phyloP scores from a whole-genome alignment of 1,139 yeast species.

The Blastobotrys ciferrii region DNA sequence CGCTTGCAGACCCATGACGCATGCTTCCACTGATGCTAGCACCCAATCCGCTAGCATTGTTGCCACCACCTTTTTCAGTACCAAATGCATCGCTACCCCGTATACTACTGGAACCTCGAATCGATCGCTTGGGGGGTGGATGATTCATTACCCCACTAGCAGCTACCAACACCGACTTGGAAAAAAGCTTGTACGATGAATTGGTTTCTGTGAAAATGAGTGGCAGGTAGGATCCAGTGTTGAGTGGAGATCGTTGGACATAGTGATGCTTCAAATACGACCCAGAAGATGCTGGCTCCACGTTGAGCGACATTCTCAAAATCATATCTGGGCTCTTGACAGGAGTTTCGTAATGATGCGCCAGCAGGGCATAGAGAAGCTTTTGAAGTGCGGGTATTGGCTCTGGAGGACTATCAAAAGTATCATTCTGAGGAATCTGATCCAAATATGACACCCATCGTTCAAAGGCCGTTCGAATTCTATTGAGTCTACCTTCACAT shows the following conservation, averaged over 20 bases:
- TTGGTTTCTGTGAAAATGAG: slow-evolving; percentile 55
- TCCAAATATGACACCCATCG: slow-evolving; percentile 75
- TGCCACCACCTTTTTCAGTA: neutral
- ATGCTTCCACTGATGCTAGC: slow-evolving; percentile 2
- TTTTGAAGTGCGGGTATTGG: slow-evolving; percentile 36
- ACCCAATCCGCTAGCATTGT: neutral
- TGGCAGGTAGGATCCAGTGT: slow-evolving; percentile 60
- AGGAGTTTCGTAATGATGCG: slow-evolving; percentile 30
- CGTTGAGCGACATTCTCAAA: slow-evolving; percentile 43
- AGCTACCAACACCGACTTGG: slow-evolving; percentile 46
- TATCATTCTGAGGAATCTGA: slow-evolving; percentile 42
- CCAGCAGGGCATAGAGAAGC: slow-evolving; percentile 39
- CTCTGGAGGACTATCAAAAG: slow-evolving; percentile 31
- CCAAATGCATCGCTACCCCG: neutral
- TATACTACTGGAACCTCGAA: neutral
- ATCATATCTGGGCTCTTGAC: slow-evolving; percentile 26
- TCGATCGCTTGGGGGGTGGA: slow-evolving; percentile 10
- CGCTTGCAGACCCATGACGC: slow-evolving; percentile 15
- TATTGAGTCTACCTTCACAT: slow-evolving; percentile 63
- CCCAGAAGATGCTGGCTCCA: slow-evolving; percentile 49
- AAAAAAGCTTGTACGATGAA: slow-evolving; percentile 54
- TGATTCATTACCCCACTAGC: slow-evolving; percentile 21
- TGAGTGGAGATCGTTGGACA: slow-evolving; percentile 47
- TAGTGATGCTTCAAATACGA: slow-evolving; percentile 43
- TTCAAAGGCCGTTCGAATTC: slow-evolving; percentile 69